Evolutionary conservation across 257 asterid genomes (phyloP).

Genomic region (Forsythia viridissima): DNA sequence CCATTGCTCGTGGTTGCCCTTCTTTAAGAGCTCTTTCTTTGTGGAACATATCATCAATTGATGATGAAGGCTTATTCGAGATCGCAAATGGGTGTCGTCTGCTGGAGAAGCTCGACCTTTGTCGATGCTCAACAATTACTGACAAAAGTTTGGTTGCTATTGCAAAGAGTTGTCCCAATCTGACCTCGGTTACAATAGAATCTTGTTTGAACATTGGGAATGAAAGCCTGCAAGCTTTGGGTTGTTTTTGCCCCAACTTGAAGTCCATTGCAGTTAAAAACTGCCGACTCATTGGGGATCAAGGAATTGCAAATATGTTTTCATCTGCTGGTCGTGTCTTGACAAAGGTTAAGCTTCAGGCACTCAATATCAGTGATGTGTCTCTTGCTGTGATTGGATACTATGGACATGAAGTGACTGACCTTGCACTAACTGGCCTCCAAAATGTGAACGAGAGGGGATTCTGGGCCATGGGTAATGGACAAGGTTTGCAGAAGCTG

Average conservation of each 20-base stretch:
- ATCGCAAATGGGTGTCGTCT: conserved; percentile 69
- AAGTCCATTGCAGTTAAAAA: conserved; percentile 55
- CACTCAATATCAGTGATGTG: conserved; percentile 61
- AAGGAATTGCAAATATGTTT: conserved; percentile 69
- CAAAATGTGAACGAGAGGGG: conserved; percentile 82
- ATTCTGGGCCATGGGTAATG: conserved; percentile 95
- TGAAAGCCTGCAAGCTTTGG: conserved; percentile 68
- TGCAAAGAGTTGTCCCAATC: conserved; percentile 71
- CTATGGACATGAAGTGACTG: conserved; percentile 67
- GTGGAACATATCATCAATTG: conserved; percentile 70
- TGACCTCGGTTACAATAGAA: conserved; percentile 63
- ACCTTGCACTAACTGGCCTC: conserved; percentile 55
- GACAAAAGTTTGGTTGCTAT: conserved; percentile 63
- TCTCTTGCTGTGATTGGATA: conserved; percentile 93
- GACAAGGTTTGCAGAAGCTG: conserved; percentile 75
- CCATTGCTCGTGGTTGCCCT: conserved; percentile 76
- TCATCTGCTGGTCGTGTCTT: conserved; percentile 63
- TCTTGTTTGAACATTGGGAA: conserved; percentile 80
- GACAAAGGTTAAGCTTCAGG: conserved; percentile 60
- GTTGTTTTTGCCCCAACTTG: conserved; percentile 59
- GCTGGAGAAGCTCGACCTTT: conserved; percentile 84
- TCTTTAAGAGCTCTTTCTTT: conserved; percentile 69
- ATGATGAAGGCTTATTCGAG: conserved; percentile 72
- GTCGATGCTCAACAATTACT: conserved; percentile 68
- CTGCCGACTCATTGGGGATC: conserved; percentile 72